phyloP scores from a whole-genome alignment of 192 early-diverging fungal genomes.

The Umbelopsis vinacea region DNA sequence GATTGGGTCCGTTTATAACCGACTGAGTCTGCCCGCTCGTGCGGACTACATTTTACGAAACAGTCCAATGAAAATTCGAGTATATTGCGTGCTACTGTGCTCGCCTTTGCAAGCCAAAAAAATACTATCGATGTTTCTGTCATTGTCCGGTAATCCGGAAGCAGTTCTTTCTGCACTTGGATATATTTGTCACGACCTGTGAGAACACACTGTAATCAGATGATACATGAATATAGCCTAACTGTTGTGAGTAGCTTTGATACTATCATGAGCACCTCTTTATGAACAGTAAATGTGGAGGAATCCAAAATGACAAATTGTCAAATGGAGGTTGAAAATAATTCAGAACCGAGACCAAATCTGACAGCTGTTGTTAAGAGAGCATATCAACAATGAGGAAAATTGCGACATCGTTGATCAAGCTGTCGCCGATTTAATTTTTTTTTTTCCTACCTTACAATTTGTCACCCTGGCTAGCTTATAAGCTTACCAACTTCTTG shows the following conservation, averaged over 20 bases:
- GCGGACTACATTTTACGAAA: no score
- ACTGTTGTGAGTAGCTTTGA: no score
- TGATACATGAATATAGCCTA: no score
- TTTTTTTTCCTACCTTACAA: neutral
- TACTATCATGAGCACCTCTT: no score
- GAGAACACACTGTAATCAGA: no score
- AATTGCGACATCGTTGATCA: slow-evolving; percentile 4
- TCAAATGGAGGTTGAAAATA: no score
- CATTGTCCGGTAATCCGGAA: neutral
- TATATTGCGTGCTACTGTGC: neutral
- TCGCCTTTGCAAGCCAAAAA: neutral
- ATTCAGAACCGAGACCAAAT: neutral
- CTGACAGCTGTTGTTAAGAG: neutral
- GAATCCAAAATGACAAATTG: no score
- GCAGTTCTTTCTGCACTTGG: neutral
- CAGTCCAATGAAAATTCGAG: neutral
- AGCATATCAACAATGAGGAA: slow-evolving; percentile 7
- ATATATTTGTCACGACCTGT: no score
- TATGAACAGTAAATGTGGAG: no score
- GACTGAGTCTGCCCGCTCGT: no score
- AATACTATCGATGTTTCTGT: neutral
- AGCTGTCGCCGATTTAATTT: slow-evolving; percentile 10
- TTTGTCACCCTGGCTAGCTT: neutral
- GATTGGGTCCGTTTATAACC: no score
- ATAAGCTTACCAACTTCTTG: neutral